A percentile compares a stretch with the other conserved stretches of the same genome.
These are phyloP conservation scores for Corylus heterophylla DNA, from an alignment of 306 rosid species.

Conservation along the genomic window DNA sequence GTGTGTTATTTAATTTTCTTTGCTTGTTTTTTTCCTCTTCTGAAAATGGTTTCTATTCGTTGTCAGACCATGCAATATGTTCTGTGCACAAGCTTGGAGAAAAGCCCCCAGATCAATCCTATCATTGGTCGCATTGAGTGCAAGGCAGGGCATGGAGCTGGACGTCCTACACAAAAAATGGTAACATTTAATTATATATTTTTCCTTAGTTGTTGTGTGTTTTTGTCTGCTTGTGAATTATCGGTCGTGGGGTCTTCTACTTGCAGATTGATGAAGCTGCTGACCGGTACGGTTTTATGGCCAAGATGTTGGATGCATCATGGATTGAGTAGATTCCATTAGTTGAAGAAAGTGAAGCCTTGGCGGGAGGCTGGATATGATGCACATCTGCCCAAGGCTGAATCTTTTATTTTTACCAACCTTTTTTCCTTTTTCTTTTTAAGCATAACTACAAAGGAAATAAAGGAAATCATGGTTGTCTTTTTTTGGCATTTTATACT, in stretches of 20 bases:
- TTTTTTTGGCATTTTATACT: background rate
- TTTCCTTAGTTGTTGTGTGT: background rate
- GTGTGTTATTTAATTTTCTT: background rate
- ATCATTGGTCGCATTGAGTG: conserved; percentile 91
- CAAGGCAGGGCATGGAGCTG: conserved; percentile 85
- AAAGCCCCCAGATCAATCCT: conserved; percentile 84
- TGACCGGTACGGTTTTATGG: conserved; percentile 60
- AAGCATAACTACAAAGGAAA: background rate
- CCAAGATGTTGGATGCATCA: conserved; percentile 45
- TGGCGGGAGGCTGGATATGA: no score
- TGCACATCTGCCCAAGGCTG: no score
- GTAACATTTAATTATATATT: conserved; percentile 26
- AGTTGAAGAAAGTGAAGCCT: no score
- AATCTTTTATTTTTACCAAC: no score
- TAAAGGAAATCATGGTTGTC: background rate
- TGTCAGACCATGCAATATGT: conserved; percentile 75
- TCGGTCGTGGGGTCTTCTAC: background rate
- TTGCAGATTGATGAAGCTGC: conserved; percentile 62
- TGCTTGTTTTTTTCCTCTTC: background rate
- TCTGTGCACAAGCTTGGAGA: conserved; percentile 65
- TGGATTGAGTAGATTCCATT: conserved; percentile 41
- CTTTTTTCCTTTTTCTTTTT: background rate
- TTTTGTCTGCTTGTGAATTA: background rate
- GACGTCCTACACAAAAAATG: conserved; percentile 90
- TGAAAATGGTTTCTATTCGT: background rate